Evolutionary conservation across 1,284 basidiomycete species (phyloP).

Genomic region (Fomitopsis palustris): DNA sequence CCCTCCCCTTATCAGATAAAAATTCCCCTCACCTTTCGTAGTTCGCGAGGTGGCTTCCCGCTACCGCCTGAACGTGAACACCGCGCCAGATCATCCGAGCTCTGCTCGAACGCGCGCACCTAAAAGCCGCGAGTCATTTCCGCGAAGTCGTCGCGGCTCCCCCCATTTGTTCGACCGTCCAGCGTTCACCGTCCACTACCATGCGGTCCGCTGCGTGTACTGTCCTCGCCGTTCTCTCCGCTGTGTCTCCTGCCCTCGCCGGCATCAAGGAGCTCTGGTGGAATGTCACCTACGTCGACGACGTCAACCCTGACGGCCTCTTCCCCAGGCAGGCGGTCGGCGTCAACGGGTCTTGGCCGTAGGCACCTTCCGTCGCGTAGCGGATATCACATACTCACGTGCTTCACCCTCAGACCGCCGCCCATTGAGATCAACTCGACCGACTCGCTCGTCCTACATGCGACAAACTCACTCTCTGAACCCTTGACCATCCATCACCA

Average conservation of each 20-base stretch:
- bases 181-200: slow-evolving; percentile 1
- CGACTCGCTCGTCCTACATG: slow-evolving; percentile 77
- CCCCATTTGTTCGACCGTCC: not conserved
- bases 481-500: slow-evolving; percentile 78
- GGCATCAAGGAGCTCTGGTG: slow-evolving; percentile 73
- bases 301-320: slow-evolving; percentile 76
- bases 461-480: slow-evolving; percentile 65
- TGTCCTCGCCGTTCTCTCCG: slow-evolving; percentile 23
- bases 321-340: slow-evolving; percentile 75
- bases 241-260: slow-evolving; percentile 41
- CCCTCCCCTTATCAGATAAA: slow-evolving; percentile 28
- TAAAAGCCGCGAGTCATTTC: slow-evolving; percentile 1
- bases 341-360: slow-evolving; percentile 92
- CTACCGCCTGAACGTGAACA: not conserved
- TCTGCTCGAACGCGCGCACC: not conserved
- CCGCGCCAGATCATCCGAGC: not conserved
- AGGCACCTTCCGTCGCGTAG: slow-evolving; percentile 27
- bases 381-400: not conserved
- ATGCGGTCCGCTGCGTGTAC: slow-evolving; percentile 21
- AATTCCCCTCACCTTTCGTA: slow-evolving; percentile 12
- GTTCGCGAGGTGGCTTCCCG: not conserved
- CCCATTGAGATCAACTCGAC: slow-evolving; percentile 69
- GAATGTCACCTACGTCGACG: slow-evolving; percentile 73
- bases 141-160: not conserved
- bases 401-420: slow-evolving; percentile 56